A percentile compares a stretch with the other conserved stretches of the same genome.
These are phyloP conservation scores for Raffaelea ambrosiae DNA, from an alignment of 2,329 filamentous ascomycete species.

Conservation along the genomic window DNA sequence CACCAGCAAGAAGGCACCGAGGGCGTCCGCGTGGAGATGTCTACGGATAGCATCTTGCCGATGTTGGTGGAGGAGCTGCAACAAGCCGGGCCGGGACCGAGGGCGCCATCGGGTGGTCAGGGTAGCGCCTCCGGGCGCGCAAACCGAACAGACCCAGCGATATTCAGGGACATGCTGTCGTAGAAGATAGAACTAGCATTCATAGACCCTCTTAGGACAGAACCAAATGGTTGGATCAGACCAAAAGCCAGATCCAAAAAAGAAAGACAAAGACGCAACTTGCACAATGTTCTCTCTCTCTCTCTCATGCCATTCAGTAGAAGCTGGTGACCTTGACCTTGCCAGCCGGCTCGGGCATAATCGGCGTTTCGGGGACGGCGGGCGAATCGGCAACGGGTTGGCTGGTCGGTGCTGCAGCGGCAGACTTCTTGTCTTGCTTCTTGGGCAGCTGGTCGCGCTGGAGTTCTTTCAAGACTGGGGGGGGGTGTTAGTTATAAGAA, in stretches of 20 bases:
- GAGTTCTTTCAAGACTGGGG: slow-evolving; percentile 55
- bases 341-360: neutral
- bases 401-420: neutral
- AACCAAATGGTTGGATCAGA: too few species aligned
- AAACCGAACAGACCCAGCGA: slow-evolving; percentile 16
- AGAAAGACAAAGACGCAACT: too few species aligned
- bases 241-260: slow-evolving; percentile 4
- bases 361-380: neutral
- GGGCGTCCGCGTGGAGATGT: slow-evolving; percentile 48
- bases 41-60: slow-evolving; percentile 50
- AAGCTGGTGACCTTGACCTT: slow-evolving; percentile 9
- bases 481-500: neutral
- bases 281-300: too few species aligned
- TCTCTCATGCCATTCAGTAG: slow-evolving; percentile 9
- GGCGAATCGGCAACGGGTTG: neutral
- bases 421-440: slow-evolving; percentile 30
- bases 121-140: neutral
- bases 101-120: too few species aligned
- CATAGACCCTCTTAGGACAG: too few species aligned
- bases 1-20: slow-evolving; percentile 39
- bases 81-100: too few species aligned
- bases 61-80: slow-evolving; percentile 44
- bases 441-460: slow-evolving; percentile 51
- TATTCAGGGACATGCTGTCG: slow-evolving; percentile 55
- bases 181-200: slow-evolving; percentile 19